These are phyloP conservation scores for Irpex rosettiformis DNA, from an alignment of 1,284 basidiomycete genomes.

Conservation along the genomic window DNA sequence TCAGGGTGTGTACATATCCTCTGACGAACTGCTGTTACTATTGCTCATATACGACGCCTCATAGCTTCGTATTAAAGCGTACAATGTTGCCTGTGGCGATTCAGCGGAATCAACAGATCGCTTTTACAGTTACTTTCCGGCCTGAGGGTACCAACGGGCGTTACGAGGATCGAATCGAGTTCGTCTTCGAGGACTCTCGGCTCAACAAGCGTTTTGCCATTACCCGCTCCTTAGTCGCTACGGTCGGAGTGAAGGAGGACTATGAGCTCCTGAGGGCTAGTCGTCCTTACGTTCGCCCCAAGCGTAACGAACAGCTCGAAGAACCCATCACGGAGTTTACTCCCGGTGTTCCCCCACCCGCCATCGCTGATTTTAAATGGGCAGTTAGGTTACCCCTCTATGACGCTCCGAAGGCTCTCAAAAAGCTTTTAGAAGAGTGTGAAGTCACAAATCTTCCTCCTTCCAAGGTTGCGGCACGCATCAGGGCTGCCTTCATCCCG, in stretches of 20 bases:
- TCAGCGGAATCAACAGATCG: conserved; percentile 24
- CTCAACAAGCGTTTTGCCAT: conserved; percentile 12
- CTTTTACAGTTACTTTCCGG: conserved; percentile 32
- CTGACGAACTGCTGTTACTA: conserved; percentile 30
- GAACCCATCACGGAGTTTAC: conserved; percentile 5
- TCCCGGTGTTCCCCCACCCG: conserved; percentile 3
- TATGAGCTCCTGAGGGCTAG: conserved; percentile 10
- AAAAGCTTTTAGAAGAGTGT: conserved; percentile 29
- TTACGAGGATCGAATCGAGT: conserved; percentile 36
- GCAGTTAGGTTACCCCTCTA: conserved; percentile 22
- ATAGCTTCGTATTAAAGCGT: conserved; percentile 16
- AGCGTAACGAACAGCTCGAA: background rate
- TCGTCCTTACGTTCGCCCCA: conserved; percentile 7
- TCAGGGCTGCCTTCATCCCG: background rate
- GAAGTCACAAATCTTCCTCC: conserved; percentile 33
- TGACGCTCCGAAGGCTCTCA: conserved; percentile 24
- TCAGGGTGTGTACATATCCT: background rate
- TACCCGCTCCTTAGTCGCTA: conserved; percentile 4
- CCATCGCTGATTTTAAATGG: conserved; percentile 10
- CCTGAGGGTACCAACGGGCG: conserved; percentile 38
- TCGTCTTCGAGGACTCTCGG: conserved; percentile 19
- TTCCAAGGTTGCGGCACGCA: conserved; percentile 28
- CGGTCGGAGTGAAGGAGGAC: conserved; percentile 9
- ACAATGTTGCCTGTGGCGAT: background rate
- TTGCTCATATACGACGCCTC: conserved; percentile 12